A percentile compares a stretch with the other conserved stretches of the same genome.
phyloP scores from a whole-genome alignment of 2,329 filamentous ascomycete genomes.

The Cercospora sojina region DNA sequence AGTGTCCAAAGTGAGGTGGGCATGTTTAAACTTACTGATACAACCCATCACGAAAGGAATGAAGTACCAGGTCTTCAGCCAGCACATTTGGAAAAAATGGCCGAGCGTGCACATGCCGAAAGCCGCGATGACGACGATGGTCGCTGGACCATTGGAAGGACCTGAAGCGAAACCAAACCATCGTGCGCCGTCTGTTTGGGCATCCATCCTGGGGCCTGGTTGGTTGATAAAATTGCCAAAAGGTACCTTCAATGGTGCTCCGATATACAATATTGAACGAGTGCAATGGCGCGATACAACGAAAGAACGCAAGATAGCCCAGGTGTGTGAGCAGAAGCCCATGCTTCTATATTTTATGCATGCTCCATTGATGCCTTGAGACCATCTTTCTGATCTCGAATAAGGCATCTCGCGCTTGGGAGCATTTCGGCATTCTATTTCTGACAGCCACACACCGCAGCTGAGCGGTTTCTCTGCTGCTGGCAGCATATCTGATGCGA shows the following conservation, averaged over 20 bases:
- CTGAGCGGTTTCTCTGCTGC: not conserved
- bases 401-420: not conserved
- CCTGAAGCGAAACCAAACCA: slow-evolving; percentile 5
- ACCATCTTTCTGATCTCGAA: not conserved
- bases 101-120: slow-evolving; percentile 33
- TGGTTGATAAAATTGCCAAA: not conserved
- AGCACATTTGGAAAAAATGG: slow-evolving; percentile 42
- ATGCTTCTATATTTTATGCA: not conserved
- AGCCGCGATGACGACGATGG: slow-evolving; percentile 31
- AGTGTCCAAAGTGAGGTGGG: not conserved
- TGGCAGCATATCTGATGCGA: not conserved
- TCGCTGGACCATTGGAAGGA: slow-evolving; percentile 24
- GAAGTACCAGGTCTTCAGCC: slow-evolving; percentile 40
- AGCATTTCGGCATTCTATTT: not conserved
- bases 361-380: not conserved
- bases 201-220: not conserved
- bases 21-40: slow-evolving; percentile 35
- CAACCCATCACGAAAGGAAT: slow-evolving; percentile 41
- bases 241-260: not conserved
- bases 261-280: not conserved
- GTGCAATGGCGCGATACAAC: not conserved
- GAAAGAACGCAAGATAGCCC: not conserved
- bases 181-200: slow-evolving; percentile 1
- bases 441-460: not conserved
- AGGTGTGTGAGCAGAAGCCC: not conserved